These are phyloP conservation scores for Pleurotus citrinopileatus DNA, from an alignment of 768 basidiomycete genomes.

Conservation along the genomic window DNA sequence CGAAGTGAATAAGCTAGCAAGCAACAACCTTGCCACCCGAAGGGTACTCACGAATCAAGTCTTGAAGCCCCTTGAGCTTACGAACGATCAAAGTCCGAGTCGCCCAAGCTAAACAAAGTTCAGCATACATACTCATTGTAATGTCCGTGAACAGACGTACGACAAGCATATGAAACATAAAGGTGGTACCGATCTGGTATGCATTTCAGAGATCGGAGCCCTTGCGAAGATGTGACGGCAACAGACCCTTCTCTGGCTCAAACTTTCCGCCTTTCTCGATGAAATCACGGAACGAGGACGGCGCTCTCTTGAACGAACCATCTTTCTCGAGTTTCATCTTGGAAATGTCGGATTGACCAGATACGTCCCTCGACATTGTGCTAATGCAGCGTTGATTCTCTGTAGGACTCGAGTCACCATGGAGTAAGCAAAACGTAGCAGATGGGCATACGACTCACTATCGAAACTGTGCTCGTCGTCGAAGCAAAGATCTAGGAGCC, in stretches of 20 bases:
- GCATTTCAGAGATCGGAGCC: background rate
- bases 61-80: conserved; percentile 89
- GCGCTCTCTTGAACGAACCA: conserved; percentile 53
- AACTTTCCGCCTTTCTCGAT: conserved; percentile 61
- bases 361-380: conserved; percentile 22
- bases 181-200: conserved; percentile 82
- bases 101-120: conserved; percentile 72
- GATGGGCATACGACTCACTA: background rate
- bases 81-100: conserved; percentile 86
- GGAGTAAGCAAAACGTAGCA: no score
- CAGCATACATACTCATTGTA: background rate
- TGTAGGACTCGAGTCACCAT: background rate
- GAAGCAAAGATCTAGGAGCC: background rate
- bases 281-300: conserved; percentile 50
- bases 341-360: conserved; percentile 45
- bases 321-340: conserved; percentile 46
- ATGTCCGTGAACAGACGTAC: conserved; percentile 37
- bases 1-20: conserved; percentile 9
- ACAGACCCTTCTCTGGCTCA: conserved; percentile 72
- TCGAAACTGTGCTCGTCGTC: background rate
- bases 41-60: conserved; percentile 63
- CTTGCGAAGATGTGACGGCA: background rate
- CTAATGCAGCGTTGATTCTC: background rate
- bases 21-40: no score
- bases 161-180: conserved; percentile 86